Base-by-base conservation (phyloP, 208 protist genomes). In the Leishmania arabica region DNA sequence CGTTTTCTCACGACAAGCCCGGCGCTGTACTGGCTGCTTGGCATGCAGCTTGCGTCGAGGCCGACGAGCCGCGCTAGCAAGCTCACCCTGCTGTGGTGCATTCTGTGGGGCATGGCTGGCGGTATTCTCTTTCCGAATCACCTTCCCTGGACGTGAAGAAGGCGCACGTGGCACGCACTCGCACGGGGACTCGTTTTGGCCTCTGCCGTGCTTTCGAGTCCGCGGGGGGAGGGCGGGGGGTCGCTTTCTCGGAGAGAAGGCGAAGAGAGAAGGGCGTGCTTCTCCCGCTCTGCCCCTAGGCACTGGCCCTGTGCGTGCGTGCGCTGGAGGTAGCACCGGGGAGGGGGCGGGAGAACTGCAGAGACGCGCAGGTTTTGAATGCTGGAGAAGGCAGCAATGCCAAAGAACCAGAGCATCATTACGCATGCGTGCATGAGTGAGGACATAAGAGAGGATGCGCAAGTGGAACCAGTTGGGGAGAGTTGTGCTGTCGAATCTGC, bases 1-100 rank as follows among this genome's bases (percentile, higher is more conserved):
- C 87, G 93, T 5, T 95, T 97, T 74, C 65, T 95, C 47, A 89
- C 92, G 86, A 84, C 87, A 2, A 90, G 86, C 66, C 93, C 93
- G 6, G 90, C 92, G 4, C 74, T 95, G 15, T 95, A 92, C 85
- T 93, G 89, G 87, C 70, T 95, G 60, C 78, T 84, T 45, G 90
- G 87, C 34, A 40, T 78, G 71, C 88, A 94, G 83, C 54, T 93
- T 77, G 87, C 89, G n/a, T 53, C 51, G 65, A 69, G 82, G 42
- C 90, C 87, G 40, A 76, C 60, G 78, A 78, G 77, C 62, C 53
- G 69, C 1, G 37, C 84, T 7, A 92, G 86, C 74, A 73, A 87
- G 64, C 58, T 90, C 17, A 87, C 91, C 45, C 31, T 95, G 40
- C 74, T 90, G 49, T 90, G 88, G 80, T 88, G 86, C 66, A 64